Conservation (phyloP, 2,329 filamentous ascomycete species). For the Teratosphaeriaceae sp. region DNA sequence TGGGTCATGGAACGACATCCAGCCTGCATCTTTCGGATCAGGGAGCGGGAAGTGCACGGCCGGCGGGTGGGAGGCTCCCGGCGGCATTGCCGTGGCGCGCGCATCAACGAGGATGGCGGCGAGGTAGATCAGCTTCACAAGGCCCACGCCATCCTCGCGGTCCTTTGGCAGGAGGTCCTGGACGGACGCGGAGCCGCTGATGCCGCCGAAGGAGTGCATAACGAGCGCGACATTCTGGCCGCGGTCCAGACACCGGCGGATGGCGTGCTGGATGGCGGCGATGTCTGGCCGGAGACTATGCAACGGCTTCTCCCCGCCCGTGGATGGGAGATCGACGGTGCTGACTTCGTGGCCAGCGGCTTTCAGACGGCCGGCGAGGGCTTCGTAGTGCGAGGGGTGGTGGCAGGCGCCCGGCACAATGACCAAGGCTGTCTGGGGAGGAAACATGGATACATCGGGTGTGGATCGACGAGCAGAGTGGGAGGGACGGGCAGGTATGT, state of each 20-base stretch:
- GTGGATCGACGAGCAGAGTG: too few species aligned
- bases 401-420: conserved; percentile 17
- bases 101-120: conserved; percentile 4
- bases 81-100: neutral
- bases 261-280: conserved; percentile 8
- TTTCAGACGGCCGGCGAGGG: conserved; percentile 9
- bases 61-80: neutral
- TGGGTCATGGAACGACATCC: neutral
- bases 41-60: neutral
- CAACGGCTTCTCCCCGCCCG: neutral
- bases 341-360: conserved; percentile 10
- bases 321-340: conserved; percentile 8
- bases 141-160: conserved; percentile 1
- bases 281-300: conserved; percentile 8
- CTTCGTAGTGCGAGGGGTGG: conserved; percentile 8
- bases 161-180: conserved; percentile 6
- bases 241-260: conserved; percentile 9
- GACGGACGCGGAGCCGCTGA: conserved; percentile 14
- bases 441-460: too few species aligned
- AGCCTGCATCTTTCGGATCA: neutral
- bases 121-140: conserved; percentile 7
- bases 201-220: conserved; percentile 21
- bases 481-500: too few species aligned
- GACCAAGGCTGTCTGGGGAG: too few species aligned
- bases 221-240: conserved; percentile 14